Conservation (phyloP, 306 rosid genomes). For the Sesbania bispinosa region DNA sequence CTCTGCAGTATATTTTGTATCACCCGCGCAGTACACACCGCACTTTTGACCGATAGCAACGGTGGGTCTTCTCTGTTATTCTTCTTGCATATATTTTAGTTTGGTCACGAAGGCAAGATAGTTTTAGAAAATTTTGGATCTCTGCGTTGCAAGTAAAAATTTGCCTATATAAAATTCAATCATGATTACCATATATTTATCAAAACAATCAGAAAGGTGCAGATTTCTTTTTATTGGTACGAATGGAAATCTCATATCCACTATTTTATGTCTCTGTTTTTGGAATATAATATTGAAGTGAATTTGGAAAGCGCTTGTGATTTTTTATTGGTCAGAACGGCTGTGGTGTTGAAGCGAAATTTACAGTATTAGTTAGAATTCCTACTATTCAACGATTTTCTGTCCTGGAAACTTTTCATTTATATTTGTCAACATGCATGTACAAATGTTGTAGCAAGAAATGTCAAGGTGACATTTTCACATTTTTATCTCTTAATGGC, state of each 20-base stretch:
- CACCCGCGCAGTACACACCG: too few relatives aligned
- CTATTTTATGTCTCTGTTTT: background rate
- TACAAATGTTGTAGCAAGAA: conserved; percentile 19
- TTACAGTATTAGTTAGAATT: background rate
- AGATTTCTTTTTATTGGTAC: background rate
- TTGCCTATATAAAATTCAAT: background rate
- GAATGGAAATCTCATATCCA: background rate
- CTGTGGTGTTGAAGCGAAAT: background rate
- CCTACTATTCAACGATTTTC: background rate
- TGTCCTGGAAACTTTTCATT: background rate
- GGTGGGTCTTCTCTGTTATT: too few relatives aligned
- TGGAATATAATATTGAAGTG: background rate
- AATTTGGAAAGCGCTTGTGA: background rate
- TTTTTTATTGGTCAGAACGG: background rate
- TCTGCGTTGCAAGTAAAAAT: background rate
- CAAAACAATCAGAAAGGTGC: background rate
- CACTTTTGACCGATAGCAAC: too few relatives aligned
- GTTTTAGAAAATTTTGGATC: too few relatives aligned
- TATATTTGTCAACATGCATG: conserved; percentile 3
- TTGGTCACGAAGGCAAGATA: too few relatives aligned
- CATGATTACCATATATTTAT: background rate
- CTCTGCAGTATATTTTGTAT: too few relatives aligned
- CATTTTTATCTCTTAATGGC: background rate
- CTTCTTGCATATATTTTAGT: too few relatives aligned
- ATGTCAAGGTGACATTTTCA: conserved; percentile 11